Percentiles rank a stretch among this genome's conserved stretches.
These are phyloP conservation scores for Ophiocordyceps sinensis DNA, from an alignment of 2,329 filamentous ascomycete genomes.

Conservation along the genomic window DNA sequence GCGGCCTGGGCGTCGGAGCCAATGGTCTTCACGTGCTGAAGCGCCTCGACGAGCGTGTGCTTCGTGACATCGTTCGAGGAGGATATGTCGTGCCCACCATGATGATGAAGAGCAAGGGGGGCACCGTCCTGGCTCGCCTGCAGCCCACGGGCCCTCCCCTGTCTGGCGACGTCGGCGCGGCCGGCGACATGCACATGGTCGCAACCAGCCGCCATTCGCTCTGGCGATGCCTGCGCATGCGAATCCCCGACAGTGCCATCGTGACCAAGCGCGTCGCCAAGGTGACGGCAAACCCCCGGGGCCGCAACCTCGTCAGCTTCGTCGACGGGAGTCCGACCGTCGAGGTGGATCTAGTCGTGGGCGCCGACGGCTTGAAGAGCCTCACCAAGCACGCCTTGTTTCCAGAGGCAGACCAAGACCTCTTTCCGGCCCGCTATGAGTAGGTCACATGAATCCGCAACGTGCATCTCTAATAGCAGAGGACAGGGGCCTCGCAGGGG, in stretches of 20 bases:
- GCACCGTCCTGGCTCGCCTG: constrained; percentile 7
- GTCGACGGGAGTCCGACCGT: constrained; percentile 7
- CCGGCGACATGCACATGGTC: constrained; percentile 7
- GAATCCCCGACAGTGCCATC: constrained; percentile 8
- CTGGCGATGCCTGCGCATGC: constrained; percentile 9
- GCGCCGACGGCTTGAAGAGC: constrained; percentile 11
- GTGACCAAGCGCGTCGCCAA: constrained; percentile 8
- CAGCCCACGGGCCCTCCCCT: constrained; percentile 3
- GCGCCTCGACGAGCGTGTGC: constrained; percentile 9
- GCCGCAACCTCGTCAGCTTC: constrained; percentile 8
- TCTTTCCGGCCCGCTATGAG: constrained; percentile 11
- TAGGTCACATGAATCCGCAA: constrained; percentile 1
- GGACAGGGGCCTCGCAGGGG: constrained; percentile 7
- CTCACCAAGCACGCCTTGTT: constrained; percentile 9
- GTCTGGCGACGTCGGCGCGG: neutral
- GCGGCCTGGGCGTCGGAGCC: constrained; percentile 10
- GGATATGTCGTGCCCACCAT: constrained; percentile 9
- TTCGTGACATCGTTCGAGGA: constrained; percentile 8
- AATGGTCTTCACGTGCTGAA: constrained; percentile 11
- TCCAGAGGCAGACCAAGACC: constrained; percentile 7
- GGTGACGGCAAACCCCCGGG: constrained; percentile 5
- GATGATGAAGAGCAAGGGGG: constrained; percentile 11
- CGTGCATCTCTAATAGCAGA: neutral
- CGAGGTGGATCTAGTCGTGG: constrained; percentile 12
- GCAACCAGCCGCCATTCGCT: constrained; percentile 10